Base-by-base conservation (phyloP, 1,284 basidiomycete species). In the Ustilago hordei region DNA sequence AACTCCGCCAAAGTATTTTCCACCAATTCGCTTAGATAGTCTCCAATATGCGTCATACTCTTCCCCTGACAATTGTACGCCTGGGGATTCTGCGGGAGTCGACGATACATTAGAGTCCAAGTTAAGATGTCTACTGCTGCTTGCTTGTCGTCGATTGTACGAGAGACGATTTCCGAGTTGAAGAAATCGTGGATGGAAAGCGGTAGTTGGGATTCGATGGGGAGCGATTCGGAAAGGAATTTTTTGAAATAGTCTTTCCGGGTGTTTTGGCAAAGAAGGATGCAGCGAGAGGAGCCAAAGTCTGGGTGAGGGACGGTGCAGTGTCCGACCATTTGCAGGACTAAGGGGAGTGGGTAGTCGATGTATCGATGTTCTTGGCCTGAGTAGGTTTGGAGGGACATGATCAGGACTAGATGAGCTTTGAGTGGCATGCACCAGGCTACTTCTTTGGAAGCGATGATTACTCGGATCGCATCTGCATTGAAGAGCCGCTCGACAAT, bases 271-370 rank as follows among this genome's bases (percentile, higher is more conserved):
- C 94, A 95, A 93, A 99, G 96, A 56, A 99, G 88, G 8, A 99
- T 92, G 83, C 95, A 98, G 19, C 94, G 92, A 78, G 93, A 95
- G 63, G 91, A 91, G 3, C 77, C 82, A 6, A 60, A 39, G 71
- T 94, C 91, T 13, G 48, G 48, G 55, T 88, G 88, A 17, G 96
- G 95, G 8, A 69, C 38, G 85, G 95, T 98, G 1, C 96, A 95
- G 23, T 92, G 91, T 48, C 97, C 97, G 91, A 99, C 97, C 96
- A 99, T 99, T 85, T 99, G 95, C 2, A 99, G 90, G 12, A 99
- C 93, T 81, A 98, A 95, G 89, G 96, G 94, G 67, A 99, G 93
- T 2, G 97, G 93, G 84, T 98, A 99, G 87, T 99, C 96, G 80
- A 97, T 90, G 81, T 99, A 99, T 58, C 96, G 93, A 64, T 86